phyloP scores from a whole-genome alignment of 2,329 filamentous ascomycete species.

The Pseudopithomyces maydicus region DNA sequence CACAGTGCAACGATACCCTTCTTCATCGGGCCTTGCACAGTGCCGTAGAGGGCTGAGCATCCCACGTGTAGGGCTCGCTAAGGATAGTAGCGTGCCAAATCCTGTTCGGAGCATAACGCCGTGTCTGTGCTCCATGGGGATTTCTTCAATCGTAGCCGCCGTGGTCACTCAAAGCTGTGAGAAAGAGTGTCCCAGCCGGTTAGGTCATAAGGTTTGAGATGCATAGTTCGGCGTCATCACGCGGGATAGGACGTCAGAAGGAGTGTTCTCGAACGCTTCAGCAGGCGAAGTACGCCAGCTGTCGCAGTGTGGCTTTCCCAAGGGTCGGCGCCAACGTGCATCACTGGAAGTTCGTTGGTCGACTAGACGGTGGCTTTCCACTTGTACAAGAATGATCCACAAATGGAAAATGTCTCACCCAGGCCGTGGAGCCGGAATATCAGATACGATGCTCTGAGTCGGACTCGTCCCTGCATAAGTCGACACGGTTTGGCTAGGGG shows the following conservation, averaged over 20 bases:
- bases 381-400: slow-evolving; percentile 5
- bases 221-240: not conserved
- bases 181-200: not conserved
- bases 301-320: not conserved
- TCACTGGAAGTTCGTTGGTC: slow-evolving; percentile 1
- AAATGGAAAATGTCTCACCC: slow-evolving; percentile 21
- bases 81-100: not conserved
- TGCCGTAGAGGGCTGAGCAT: not conserved
- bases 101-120: not conserved
- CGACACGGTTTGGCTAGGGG: not conserved
- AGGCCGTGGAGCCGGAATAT: slow-evolving; percentile 13
- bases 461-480: slow-evolving; percentile 14
- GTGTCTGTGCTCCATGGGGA: not conserved
- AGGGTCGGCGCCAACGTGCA: not conserved
- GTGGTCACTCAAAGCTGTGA: not conserved
- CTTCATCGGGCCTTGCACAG: not conserved
- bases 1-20: not conserved
- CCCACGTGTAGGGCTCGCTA: not conserved
- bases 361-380: not conserved
- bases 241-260: not conserved
- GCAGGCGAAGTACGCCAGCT: not conserved
- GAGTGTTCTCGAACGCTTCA: not conserved
- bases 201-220: not conserved
- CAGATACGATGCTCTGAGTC: not conserved
- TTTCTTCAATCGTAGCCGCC: not conserved